Base-by-base conservation (phyloP, 2,329 filamentous ascomycete species). In the Lachnellula willkommii region DNA sequence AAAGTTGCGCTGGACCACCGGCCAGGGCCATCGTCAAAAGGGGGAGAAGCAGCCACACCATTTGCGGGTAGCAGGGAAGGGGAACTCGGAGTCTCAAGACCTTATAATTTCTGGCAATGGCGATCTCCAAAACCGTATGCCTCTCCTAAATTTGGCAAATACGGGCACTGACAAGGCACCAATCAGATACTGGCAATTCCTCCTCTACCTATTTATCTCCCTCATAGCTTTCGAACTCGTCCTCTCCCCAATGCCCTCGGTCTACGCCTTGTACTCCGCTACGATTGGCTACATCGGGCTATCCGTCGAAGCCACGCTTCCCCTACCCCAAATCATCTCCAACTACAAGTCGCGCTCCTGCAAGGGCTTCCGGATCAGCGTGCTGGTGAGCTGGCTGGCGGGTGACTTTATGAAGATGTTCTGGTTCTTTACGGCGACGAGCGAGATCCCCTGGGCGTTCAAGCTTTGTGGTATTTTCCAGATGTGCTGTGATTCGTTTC, bases 391-490 rank as follows among this genome's bases (percentile, higher is more conserved):
- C 70, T 95, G 89, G 89, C 75, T 95, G 52, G 74, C 87, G 2
- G 89, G 89, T 59, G 89, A 95, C 71, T 77, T 81, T 8, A 90
- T 94, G 85, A 95, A 95, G 78, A 88, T 93, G 79, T 88, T 90
- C 66, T 87, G 84, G 84, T 94, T 93, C 75, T 87, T 92, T 59
- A 88, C 85, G 2, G 81, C 86, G 1, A 81, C 79, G 1, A 82
- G 82, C 4, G 77, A 80, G 65, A 89, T 94, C 35, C 89, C 89
- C 0, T 80, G 80, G 79, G 83, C 87, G 1, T 95, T 94, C 73
- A 93, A 93, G 75, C 73, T 90, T 20, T 93, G 89, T 68, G 90
- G 88, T 62, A 77, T 90, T 54, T 91, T 94, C 72, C 89, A 94
- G 76, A 87, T 88, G 20, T 76, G 75, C 22, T 93, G 90, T 72